phyloP scores from a whole-genome alignment of 768 basidiomycete species.

The Rickenella mellea region DNA sequence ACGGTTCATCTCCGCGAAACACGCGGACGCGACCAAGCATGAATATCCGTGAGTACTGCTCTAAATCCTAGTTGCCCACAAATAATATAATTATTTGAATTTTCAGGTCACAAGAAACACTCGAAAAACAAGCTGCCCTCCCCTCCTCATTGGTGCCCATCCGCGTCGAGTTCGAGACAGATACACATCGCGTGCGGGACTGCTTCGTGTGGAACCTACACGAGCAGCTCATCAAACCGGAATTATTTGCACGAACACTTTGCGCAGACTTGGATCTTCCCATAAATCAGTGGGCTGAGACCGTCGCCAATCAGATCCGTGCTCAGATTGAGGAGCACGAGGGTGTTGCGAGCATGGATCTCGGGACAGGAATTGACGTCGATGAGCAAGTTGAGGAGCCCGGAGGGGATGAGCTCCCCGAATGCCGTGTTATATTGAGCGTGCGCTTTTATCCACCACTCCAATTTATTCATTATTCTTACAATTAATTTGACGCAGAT shows the following conservation, averaged over 20 bases:
- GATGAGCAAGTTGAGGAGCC: conserved; percentile 28
- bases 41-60: conserved; percentile 61
- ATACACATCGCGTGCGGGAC: conserved; percentile 85
- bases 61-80: neutral
- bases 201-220: conserved; percentile 94
- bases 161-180: conserved; percentile 90
- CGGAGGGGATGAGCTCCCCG: conserved; percentile 49
- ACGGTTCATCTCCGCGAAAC: conserved; percentile 58
- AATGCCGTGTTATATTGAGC: conserved; percentile 76
- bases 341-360: conserved; percentile 68
- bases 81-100: conserved; percentile 2
- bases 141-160: conserved; percentile 71
- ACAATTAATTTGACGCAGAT: conserved; percentile 41
- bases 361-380: conserved; percentile 42
- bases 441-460: conserved; percentile 31
- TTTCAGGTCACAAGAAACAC: conserved; percentile 34
- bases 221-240: conserved; percentile 79
- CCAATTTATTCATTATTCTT: conserved; percentile 2
- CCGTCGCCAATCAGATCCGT: conserved; percentile 77
- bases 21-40: conserved; percentile 52
- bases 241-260: conserved; percentile 77
- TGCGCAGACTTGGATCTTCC: conserved; percentile 84
- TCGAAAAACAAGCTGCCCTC: conserved; percentile 53
- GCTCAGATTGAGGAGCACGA: conserved; percentile 89
- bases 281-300: conserved; percentile 54